Evolutionary conservation across 75 land plant species (phyloP).

Genomic region (Selaginella moellendorffii): DNA sequence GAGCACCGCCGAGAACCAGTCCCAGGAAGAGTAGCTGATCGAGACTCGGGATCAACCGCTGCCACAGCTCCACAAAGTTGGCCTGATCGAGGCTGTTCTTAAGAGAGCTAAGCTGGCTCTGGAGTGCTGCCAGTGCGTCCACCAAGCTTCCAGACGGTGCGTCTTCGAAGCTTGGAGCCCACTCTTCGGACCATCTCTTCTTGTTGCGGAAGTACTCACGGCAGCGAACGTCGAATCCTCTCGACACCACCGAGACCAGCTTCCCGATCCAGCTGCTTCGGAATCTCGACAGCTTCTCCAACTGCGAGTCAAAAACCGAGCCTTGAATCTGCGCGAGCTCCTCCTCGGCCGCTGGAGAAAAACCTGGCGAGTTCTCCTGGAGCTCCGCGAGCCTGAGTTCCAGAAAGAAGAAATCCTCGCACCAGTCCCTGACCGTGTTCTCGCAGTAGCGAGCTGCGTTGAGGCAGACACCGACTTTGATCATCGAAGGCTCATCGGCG

Average conservation of each 20-base stretch:
- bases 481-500: slow-evolving; percentile 57
- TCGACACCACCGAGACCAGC: slow-evolving; percentile 45
- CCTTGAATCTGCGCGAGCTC: slow-evolving; percentile 11
- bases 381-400: slow-evolving; percentile 29
- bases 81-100: slow-evolving; percentile 38
- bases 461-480: slow-evolving; percentile 54
- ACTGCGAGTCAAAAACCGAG: slow-evolving; percentile 51
- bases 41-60: slow-evolving; percentile 21
- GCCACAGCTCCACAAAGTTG: slow-evolving; percentile 69
- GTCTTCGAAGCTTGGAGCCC: neutral
- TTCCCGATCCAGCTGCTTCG: slow-evolving; percentile 57
- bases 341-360: no score
- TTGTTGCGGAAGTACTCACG: slow-evolving; percentile 64
- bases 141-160: slow-evolving; percentile 24
- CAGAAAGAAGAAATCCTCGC: slow-evolving; percentile 76
- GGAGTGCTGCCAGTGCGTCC: slow-evolving; percentile 62
- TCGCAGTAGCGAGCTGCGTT: slow-evolving; percentile 76
- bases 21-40: slow-evolving; percentile 53
- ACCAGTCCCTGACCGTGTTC: slow-evolving; percentile 61
- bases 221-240: slow-evolving; percentile 63
- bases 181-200: slow-evolving; percentile 68
- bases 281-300: slow-evolving; percentile 35
- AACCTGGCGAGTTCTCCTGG: neutral
- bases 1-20: slow-evolving; percentile 35
- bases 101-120: slow-evolving; percentile 36